Percentiles rank a stretch among this genome's conserved stretches.
Evolutionary conservation across 2,329 filamentous ascomycete genomes (phyloP).

Genomic region (Microsporum ferrugineum): DNA sequence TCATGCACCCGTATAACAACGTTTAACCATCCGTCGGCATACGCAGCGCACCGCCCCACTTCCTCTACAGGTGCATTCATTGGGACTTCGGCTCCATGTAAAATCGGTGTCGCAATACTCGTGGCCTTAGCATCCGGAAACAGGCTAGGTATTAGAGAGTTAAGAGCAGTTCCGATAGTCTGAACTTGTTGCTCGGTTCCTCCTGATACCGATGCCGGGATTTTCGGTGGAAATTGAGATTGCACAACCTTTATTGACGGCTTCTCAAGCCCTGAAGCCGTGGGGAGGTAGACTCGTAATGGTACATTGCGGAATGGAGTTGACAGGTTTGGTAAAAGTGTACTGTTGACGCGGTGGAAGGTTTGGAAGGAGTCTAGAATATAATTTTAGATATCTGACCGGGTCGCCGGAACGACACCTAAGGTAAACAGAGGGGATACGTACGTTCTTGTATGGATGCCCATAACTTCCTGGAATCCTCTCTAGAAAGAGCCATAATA

Average conservation of each 20-base stretch:
- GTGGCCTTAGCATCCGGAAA: constrained; percentile 81
- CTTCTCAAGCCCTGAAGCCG: constrained; percentile 43
- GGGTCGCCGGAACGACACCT: neutral
- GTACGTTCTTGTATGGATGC: constrained; percentile 61
- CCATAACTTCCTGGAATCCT: constrained; percentile 75
- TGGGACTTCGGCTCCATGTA: constrained; percentile 77
- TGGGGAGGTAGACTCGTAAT: constrained; percentile 72
- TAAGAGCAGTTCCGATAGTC: constrained; percentile 67
- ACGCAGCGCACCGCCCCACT: constrained; percentile 67
- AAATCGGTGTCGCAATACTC: constrained; percentile 67
- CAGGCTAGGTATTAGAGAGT: constrained; percentile 61
- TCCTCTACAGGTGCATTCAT: constrained; percentile 72
- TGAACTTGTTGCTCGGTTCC: constrained; percentile 39
- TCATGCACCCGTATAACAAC: constrained; percentile 58
- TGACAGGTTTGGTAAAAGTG: constrained; percentile 58
- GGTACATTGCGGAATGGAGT: constrained; percentile 72
- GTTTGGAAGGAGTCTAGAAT: constrained; percentile 37
- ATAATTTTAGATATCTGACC: neutral
- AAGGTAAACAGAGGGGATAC: constrained; percentile 17
- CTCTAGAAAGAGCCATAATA: constrained; percentile 79
- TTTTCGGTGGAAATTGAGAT: constrained; percentile 51
- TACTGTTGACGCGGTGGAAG: constrained; percentile 62
- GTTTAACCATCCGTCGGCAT: constrained; percentile 86
- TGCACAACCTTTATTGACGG: constrained; percentile 58
- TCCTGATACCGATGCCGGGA: constrained; percentile 21